Percentiles rank a stretch among this genome's conserved stretches.
phyloP scores from a whole-genome alignment of 371 early-diverging fungal genomes.

The Mortierella sp. region DNA sequence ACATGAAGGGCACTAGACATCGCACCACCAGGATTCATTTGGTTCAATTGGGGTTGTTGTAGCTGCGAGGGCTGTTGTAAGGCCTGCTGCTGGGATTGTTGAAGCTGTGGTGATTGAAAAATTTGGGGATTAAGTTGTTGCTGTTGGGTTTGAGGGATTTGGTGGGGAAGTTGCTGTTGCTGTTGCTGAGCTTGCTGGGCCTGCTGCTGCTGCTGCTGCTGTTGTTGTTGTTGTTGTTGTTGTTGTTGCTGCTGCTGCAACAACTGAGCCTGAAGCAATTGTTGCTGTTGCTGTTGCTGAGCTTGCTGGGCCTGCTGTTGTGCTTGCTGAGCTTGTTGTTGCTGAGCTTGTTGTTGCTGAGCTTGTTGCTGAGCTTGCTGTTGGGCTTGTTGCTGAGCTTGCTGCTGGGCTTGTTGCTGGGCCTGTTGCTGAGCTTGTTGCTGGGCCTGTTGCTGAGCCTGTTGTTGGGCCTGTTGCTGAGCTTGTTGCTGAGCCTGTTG shows the following conservation, averaged over 20 bases:
- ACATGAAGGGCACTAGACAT: slow-evolving; percentile 15
- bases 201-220: slow-evolving; percentile 21
- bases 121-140: slow-evolving; percentile 14
- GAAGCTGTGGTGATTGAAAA: slow-evolving; percentile 14
- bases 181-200: no score
- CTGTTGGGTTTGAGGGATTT: slow-evolving; percentile 4
- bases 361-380: slow-evolving; percentile 11
- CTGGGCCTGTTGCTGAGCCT: slow-evolving; percentile 5
- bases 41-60: slow-evolving; percentile 13
- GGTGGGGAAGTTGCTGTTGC: slow-evolving; percentile 8
- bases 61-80: slow-evolving; percentile 12
- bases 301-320: slow-evolving; percentile 27
- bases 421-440: slow-evolving; percentile 14
- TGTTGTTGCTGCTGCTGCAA: slow-evolving; percentile 13
- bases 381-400: slow-evolving; percentile 17
- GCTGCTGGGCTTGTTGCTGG: slow-evolving; percentile 7
- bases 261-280: slow-evolving; percentile 12
- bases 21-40: slow-evolving; percentile 14
- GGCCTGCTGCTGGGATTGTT: slow-evolving; percentile 12
- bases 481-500: slow-evolving; percentile 24
- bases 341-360: slow-evolving; percentile 10
- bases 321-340: slow-evolving; percentile 25
- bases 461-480: slow-evolving; percentile 17
- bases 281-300: slow-evolving; percentile 19
- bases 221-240: slow-evolving; percentile 19